Evolutionary conservation across 2,329 filamentous ascomycete genomes (phyloP).

Genomic region (Endocalyx cinctus): DNA sequence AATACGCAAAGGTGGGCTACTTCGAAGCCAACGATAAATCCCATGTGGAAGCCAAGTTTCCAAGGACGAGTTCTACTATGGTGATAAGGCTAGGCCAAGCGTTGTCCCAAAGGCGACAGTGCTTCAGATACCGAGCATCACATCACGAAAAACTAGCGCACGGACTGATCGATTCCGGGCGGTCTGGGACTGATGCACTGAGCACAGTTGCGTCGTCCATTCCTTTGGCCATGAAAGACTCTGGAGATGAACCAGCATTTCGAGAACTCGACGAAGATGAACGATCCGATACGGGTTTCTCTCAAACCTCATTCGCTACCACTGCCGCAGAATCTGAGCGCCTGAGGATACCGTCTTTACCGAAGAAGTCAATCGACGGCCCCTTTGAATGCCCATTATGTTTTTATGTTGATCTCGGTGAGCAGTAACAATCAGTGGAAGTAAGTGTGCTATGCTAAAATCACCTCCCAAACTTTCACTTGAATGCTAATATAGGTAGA

Average conservation of each 20-base stretch:
- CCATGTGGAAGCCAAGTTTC: slow-evolving; percentile 29
- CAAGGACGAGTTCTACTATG: slow-evolving; percentile 8
- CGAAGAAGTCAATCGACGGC: slow-evolving; percentile 14
- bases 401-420: slow-evolving; percentile 28
- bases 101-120: slow-evolving; percentile 29
- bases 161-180: slow-evolving; percentile 21
- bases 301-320: slow-evolving; percentile 26
- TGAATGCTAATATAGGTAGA: slow-evolving; percentile 7
- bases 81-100: slow-evolving; percentile 25
- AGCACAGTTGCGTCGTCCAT: slow-evolving; percentile 21
- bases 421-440: slow-evolving; percentile 25
- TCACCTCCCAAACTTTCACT: neutral
- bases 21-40: slow-evolving; percentile 23
- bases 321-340: slow-evolving; percentile 12
- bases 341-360: slow-evolving; percentile 18
- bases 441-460: slow-evolving; percentile 12
- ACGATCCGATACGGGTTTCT: slow-evolving; percentile 16
- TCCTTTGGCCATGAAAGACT: slow-evolving; percentile 12
- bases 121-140: slow-evolving; percentile 32
- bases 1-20: slow-evolving; percentile 12
- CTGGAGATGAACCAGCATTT: neutral
- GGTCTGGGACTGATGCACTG: slow-evolving; percentile 4
- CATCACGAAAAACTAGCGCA: slow-evolving; percentile 28
- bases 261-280: slow-evolving; percentile 12
- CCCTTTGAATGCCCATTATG: slow-evolving; percentile 38